Percentiles rank a stretch among this genome's conserved stretches.
Conservation (phyloP, 768 basidiomycete genomes). For the Boletellus sp. region DNA sequence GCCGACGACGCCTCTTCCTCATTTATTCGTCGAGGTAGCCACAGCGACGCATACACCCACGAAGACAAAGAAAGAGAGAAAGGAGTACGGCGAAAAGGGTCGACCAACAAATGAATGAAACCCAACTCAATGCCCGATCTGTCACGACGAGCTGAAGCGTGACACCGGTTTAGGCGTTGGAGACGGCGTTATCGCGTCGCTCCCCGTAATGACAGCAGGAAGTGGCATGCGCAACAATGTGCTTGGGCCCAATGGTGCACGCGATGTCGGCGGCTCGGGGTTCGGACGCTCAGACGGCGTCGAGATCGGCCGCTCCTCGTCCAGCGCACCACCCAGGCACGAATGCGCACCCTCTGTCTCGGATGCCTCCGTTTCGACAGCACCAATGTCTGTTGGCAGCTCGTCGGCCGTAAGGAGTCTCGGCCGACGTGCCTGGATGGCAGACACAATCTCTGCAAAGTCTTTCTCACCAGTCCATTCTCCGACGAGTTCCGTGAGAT, state of each 20-base stretch:
- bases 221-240: constrained; percentile 35
- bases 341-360: neutral
- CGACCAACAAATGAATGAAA: too few species aligned
- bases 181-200: constrained; percentile 46
- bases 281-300: constrained; percentile 56
- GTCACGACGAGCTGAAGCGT: constrained; percentile 12
- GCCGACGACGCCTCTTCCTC: too few species aligned
- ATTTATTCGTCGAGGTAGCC: too few species aligned
- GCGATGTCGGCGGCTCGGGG: constrained; percentile 52
- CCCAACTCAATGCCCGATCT: neutral
- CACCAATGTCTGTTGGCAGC: neutral
- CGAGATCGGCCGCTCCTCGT: constrained; percentile 30
- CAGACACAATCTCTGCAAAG: constrained; percentile 49
- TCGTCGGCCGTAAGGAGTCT: constrained; percentile 18
- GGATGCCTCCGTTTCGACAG: neutral
- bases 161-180: constrained; percentile 30
- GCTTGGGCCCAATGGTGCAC: constrained; percentile 41
- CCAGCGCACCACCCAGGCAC: neutral
- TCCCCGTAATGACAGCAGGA: constrained; percentile 40
- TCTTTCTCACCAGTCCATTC: constrained; percentile 61
- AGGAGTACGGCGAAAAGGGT: too few species aligned
- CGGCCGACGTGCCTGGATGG: constrained; percentile 36
- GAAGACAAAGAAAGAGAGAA: too few species aligned
- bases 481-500: constrained; percentile 48
- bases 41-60: too few species aligned